Evolutionary conservation across 139 green algal genomes (phyloP), one percentile per base, ranked within the genome.

Genomic region (Coccomyxa sp.): DNA sequence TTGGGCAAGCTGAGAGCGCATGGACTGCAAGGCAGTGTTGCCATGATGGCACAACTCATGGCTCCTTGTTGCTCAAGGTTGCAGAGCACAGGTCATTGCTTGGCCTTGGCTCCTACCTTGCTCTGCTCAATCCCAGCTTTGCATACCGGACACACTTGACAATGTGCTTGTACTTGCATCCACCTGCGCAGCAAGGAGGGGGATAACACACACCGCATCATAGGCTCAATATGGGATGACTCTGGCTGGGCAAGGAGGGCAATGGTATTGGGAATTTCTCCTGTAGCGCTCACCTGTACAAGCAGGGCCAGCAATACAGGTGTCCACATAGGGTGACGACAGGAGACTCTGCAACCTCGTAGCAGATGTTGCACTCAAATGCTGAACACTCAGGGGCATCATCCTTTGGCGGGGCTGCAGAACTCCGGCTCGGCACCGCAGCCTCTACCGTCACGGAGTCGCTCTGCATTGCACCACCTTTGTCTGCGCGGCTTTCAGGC

Each of bases 341-440:
- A 7, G 95, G 95, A 58, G 98, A 92, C 39, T 90, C 88, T 0
- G 94, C 91, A 4, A 97, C 55, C 39, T 98, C 95, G 39, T 98
- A 85, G 82, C 95, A 98, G n/a, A 98, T 95, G 82, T 99, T 98
- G 88, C 95, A 98, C 79, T 94, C 90, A 44, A 97, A 98, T 10
- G 84, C 75, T 8, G 55, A 74, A 29, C 64, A 37, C 27, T 64
- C 50, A 64, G 50, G 50, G 5, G 5, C 22, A 3, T 64, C 50
- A 22, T 71, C 64, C 64, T 37, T 36, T 10, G 33, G 29, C 27
- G n/a, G n/a, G n/a, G n/a, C n/a, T n/a, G n/a, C n/a, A n/a, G n/a
- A n/a, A n/a, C n/a, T n/a, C n/a, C n/a, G n/a, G n/a, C n/a, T n/a
- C n/a, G n/a, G n/a, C n/a, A n/a, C n/a, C n/a, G n/a, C n/a, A n/a